phyloP scores from a whole-genome alignment of 2,329 filamentous ascomycete species.

The Diaporthe vaccinii region DNA sequence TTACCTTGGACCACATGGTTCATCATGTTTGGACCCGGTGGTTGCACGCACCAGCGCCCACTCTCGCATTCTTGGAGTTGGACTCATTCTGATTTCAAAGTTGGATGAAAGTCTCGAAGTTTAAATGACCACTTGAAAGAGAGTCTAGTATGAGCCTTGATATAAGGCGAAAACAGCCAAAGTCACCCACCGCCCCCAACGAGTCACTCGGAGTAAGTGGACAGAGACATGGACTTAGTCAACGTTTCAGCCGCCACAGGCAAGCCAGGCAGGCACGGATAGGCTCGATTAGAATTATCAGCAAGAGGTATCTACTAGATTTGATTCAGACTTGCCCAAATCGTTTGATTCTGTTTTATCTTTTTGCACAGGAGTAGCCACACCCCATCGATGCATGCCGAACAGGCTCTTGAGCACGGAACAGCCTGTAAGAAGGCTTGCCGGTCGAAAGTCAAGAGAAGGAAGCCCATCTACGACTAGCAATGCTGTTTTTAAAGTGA shows the following conservation, averaged over 20 bases:
- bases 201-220: conserved; percentile 4
- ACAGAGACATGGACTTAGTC: not conserved
- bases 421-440: too few relatives aligned
- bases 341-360: too few relatives aligned
- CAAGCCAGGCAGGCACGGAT: too few relatives aligned
- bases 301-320: not conserved
- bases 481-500: too few relatives aligned
- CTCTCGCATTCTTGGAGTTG: not conserved
- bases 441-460: too few relatives aligned
- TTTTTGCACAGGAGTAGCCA: too few relatives aligned
- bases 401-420: too few relatives aligned
- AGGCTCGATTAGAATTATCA: not conserved
- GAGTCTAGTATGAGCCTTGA: fast-evolving
- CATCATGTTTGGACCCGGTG: conserved; percentile 1
- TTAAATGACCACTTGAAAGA: fast-evolving
- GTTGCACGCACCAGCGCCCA: conserved; percentile 17
- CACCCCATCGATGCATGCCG: too few relatives aligned
- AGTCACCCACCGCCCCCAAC: not conserved
- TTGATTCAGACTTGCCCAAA: too few relatives aligned
- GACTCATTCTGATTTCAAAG: not conserved
- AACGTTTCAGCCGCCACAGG: not conserved
- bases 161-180: not conserved
- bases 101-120: fast-evolving
- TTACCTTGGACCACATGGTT: not conserved
- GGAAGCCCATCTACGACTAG: too few relatives aligned